Evolutionary conservation across 2,329 filamentous ascomycete species (phyloP).

Genomic region (Calonectria honghensis): DNA sequence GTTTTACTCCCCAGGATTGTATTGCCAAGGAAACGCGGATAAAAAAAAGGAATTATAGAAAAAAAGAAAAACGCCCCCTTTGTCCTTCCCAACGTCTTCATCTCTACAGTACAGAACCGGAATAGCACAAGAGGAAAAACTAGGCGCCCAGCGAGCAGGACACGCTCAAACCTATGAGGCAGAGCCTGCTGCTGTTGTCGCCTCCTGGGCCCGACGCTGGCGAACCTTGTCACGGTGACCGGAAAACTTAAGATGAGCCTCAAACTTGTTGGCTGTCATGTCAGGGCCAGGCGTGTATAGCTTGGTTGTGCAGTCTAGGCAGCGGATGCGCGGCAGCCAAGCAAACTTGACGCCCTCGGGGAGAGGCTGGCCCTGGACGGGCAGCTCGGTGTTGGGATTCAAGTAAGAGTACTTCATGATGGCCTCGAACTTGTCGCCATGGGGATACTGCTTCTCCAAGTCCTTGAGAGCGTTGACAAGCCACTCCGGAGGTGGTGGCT

Average conservation of each 20-base stretch:
- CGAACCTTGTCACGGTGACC: slow-evolving; percentile 83
- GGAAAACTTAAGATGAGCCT: slow-evolving; percentile 92
- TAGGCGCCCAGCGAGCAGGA: neutral
- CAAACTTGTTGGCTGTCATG: slow-evolving; percentile 91
- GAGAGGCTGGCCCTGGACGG: slow-evolving; percentile 74
- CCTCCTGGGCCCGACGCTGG: slow-evolving; percentile 55
- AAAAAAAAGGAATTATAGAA: slow-evolving; percentile 33
- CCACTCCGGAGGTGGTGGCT: slow-evolving; percentile 94
- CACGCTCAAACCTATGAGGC: slow-evolving; percentile 24
- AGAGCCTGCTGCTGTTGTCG: slow-evolving; percentile 35
- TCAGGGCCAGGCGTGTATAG: slow-evolving; percentile 93
- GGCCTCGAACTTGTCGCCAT: slow-evolving; percentile 87
- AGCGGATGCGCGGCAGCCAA: slow-evolving; percentile 92
- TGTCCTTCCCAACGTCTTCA: slow-evolving; percentile 34
- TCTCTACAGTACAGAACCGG: slow-evolving; percentile 36
- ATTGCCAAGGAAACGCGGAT: slow-evolving; percentile 26
- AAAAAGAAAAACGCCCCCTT: slow-evolving; percentile 43
- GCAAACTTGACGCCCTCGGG: slow-evolving; percentile 83
- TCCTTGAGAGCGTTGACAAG: slow-evolving; percentile 83
- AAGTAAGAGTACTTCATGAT: slow-evolving; percentile 93
- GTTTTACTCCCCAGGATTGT: slow-evolving; percentile 25
- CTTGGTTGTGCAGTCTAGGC: slow-evolving; percentile 94
- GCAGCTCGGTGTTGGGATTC: slow-evolving; percentile 81
- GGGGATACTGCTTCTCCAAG: slow-evolving; percentile 82
- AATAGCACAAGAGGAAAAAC: slow-evolving; percentile 22